Evolutionary conservation across 106 monocot genomes (phyloP).

Genomic region (Dactylorhiza incarnata): DNA sequence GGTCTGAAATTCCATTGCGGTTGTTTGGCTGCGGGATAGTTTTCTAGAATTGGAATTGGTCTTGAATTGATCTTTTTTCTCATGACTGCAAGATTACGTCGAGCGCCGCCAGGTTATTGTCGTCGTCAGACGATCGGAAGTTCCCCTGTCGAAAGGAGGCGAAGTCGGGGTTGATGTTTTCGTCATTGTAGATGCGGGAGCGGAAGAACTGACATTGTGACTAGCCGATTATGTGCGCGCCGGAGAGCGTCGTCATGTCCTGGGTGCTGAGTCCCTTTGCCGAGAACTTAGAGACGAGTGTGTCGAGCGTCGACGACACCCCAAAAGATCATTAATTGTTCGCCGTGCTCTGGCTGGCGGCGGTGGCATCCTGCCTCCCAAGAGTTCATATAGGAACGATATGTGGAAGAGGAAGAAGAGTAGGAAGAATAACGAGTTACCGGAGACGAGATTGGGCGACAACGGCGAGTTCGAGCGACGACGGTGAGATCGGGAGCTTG

Average conservation of each 20-base stretch:
- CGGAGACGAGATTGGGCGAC: too few relatives aligned
- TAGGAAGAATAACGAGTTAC: too few relatives aligned
- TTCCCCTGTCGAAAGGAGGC: constrained; percentile 25
- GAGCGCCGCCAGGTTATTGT: constrained; percentile 40
- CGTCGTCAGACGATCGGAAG: constrained; percentile 29
- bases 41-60: too few relatives aligned
- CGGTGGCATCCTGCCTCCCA: constrained; percentile 63
- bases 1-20: too few relatives aligned
- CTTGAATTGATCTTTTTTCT: too few relatives aligned
- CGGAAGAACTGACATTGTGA: constrained; percentile 38
- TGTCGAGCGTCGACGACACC: constrained; percentile 18
- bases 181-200: constrained; percentile 47
- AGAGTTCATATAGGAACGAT: not conserved
- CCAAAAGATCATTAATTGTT: constrained; percentile 55
- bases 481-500: too few relatives aligned
- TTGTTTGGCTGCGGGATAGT: too few relatives aligned
- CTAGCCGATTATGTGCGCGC: constrained; percentile 52
- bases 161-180: constrained; percentile 30
- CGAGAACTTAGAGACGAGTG: constrained; percentile 35
- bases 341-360: constrained; percentile 40
- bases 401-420: too few relatives aligned
- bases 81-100: not conserved
- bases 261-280: constrained; percentile 30
- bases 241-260: constrained; percentile 55
- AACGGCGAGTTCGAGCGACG: too few relatives aligned